A percentile compares a stretch with the other conserved stretches of the same genome.
Conservation (phyloP, 768 basidiomycete species). For the Tulasnella sp. region DNA sequence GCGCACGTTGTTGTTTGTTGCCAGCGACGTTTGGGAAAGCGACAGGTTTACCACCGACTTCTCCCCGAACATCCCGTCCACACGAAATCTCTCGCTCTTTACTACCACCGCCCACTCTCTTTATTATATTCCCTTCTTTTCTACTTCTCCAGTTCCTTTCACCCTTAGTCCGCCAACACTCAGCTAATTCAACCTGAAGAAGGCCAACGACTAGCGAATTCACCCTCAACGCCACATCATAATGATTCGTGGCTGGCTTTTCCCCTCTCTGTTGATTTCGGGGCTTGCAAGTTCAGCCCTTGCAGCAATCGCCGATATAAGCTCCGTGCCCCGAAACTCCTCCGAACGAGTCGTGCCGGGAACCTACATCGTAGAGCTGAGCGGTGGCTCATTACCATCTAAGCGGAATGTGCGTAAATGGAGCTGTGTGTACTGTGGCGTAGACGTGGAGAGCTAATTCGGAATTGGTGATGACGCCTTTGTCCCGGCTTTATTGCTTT, state of each 20-base stretch:
- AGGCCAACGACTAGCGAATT: background rate
- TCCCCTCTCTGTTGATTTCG: background rate
- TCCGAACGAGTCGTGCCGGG: background rate
- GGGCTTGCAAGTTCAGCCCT: background rate
- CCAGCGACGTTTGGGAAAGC: background rate
- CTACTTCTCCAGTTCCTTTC: background rate
- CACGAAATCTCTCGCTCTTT: background rate
- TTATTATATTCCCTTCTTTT: background rate
- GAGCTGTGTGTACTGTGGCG: background rate
- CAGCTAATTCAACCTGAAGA: background rate
- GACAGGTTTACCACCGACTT: background rate
- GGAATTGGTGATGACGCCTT: background rate
- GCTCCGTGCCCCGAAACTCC: background rate
- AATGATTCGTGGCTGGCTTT: background rate
- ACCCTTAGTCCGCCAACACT: background rate
- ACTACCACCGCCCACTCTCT: background rate
- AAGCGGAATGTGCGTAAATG: background rate
- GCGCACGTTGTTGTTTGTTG: background rate
- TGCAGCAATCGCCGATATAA: background rate
- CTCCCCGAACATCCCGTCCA: background rate
- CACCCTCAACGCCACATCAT: background rate
- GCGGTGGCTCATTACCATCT: background rate
- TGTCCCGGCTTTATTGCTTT: background rate
- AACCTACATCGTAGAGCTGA: slow-evolving; percentile 3
- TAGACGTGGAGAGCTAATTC: background rate